Base-by-base conservation (phyloP, 352 stramenopile species). In the Phytopythium helicoides region DNA sequence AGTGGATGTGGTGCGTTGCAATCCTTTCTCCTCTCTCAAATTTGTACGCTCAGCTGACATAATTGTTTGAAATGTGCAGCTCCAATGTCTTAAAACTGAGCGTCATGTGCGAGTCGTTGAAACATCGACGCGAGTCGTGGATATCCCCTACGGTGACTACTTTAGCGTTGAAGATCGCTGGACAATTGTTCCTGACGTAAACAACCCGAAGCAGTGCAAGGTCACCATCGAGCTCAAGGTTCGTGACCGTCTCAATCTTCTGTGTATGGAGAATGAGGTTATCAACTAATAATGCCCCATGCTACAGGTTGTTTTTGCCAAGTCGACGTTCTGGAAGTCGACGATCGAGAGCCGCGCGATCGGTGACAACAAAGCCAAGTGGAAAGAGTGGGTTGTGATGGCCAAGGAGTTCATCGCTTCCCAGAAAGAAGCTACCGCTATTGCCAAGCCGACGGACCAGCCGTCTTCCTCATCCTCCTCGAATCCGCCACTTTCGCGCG, bases 101-200 rank as follows among this genome's bases (percentile, higher is more conserved):
- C 51, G 73, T 23, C 64, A 67, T 1, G 54, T 80, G 8, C 63
- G 67, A 31, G 65, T 83, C 8, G 75, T 94, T 0, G 85, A 94
- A 48, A 87, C 76, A 14, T 92, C 82, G 21, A 94, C 85, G 8
- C 69, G 77, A 26, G 62, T 94, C 3, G 78, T 84, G 36, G 85
- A 94, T 58, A 92, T 94, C 51, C 85, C 85, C 6, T 94, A 94
- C 52, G 82, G 85, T 19, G 85, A 94, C 58, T 93, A 89, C 62
- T 94, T 94, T 42, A 91, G 78, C 51, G 85, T 94, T 3, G 82
- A 93, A 56, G 81, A 92, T 25, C 76, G 85, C 6, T 93, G 83
- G 77, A 89, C 77, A 14, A 69, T 94, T 38, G 64, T 82, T n/a
- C 71, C 77, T 7, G 54, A 70, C 37, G 40, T 62, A n/a, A 67